Conservation (phyloP, 805 yeast species). For the Metschnikowia henanensis region DNA sequence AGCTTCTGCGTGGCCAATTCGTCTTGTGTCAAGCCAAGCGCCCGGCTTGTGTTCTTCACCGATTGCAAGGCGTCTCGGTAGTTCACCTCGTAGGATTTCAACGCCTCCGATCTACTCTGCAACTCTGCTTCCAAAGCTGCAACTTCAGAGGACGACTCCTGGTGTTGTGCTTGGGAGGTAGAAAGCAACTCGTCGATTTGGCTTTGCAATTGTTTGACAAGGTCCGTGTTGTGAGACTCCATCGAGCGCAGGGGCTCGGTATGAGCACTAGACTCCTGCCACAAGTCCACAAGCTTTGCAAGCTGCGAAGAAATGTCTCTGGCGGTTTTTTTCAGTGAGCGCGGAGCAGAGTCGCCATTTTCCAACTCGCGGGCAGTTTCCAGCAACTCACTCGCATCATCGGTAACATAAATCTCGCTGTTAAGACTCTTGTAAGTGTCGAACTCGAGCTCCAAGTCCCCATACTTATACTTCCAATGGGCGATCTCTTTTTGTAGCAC, state of each 20-base stretch:
- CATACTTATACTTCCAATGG: constrained; percentile 48
- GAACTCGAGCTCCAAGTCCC: constrained; percentile 44
- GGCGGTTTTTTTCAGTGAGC: not conserved
- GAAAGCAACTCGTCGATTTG: constrained; percentile 57
- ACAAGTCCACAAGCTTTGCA: constrained; percentile 12
- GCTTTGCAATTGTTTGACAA: constrained; percentile 45
- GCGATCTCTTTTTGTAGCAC: constrained; percentile 45
- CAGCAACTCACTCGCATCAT: constrained; percentile 29
- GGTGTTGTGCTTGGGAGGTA: constrained; percentile 45
- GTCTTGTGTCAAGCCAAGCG: constrained; percentile 69
- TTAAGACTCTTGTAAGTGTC: constrained; percentile 38
- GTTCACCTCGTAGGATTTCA: constrained; percentile 54
- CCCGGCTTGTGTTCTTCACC: constrained; percentile 71
- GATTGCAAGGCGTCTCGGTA: constrained; percentile 72
- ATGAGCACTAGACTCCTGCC: constrained; percentile 11
- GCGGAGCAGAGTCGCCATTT: constrained; percentile 28
- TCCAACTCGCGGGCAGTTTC: constrained; percentile 15
- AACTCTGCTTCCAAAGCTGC: constrained; percentile 30
- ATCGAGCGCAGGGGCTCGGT: constrained; percentile 9
- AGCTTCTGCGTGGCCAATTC: constrained; percentile 66
- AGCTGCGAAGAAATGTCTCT: constrained; percentile 13
- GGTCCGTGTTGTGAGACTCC: constrained; percentile 17
- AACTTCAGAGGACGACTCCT: constrained; percentile 36
- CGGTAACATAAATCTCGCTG: constrained; percentile 29
- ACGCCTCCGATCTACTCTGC: constrained; percentile 26